phyloP scores from a whole-genome alignment of 345 rosid species.

The Combretum micranthum region DNA sequence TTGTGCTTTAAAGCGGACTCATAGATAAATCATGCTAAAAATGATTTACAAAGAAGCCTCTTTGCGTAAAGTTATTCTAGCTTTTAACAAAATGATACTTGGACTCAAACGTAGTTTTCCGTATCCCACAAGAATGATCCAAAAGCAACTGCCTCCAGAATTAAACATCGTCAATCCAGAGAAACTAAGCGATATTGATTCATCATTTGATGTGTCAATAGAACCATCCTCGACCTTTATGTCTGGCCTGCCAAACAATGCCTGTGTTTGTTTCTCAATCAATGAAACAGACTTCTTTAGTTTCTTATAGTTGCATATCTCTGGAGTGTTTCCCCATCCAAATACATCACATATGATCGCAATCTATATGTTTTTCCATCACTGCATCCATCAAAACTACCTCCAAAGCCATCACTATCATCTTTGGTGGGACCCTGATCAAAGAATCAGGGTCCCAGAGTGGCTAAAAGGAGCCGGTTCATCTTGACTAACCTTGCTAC shows the following conservation, averaged over 20 bases:
- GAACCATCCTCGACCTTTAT: conserved; percentile 69
- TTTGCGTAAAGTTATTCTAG: conserved; percentile 7
- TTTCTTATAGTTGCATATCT: conserved; percentile 82
- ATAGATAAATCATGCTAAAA: background rate
- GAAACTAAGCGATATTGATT: conserved; percentile 46
- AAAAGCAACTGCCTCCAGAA: conserved; percentile 81
- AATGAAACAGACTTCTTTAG: conserved; percentile 78
- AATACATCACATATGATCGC: conserved; percentile 72
- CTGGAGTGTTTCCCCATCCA: conserved; percentile 88
- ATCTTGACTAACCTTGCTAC: conserved; percentile 28
- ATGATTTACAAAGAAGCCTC: conserved; percentile 1
- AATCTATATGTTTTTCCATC: conserved; percentile 44
- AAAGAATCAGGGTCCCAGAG: conserved; percentile 78
- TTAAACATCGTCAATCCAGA: conserved; percentile 79
- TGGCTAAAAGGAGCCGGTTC: conserved; percentile 39
- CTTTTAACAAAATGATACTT: conserved; percentile 63
- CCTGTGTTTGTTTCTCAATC: conserved; percentile 87
- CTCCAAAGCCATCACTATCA: conserved; percentile 13
- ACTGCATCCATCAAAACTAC: conserved; percentile 21
- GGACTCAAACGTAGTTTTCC: conserved; percentile 77
- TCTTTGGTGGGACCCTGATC: conserved; percentile 48
- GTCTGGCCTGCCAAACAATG: conserved; percentile 86
- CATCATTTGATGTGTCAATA: conserved; percentile 54
- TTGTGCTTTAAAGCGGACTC: too few species aligned
- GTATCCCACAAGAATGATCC: conserved; percentile 94